Conservation (phyloP, 805 yeast species). For the Candida maltosa region DNA sequence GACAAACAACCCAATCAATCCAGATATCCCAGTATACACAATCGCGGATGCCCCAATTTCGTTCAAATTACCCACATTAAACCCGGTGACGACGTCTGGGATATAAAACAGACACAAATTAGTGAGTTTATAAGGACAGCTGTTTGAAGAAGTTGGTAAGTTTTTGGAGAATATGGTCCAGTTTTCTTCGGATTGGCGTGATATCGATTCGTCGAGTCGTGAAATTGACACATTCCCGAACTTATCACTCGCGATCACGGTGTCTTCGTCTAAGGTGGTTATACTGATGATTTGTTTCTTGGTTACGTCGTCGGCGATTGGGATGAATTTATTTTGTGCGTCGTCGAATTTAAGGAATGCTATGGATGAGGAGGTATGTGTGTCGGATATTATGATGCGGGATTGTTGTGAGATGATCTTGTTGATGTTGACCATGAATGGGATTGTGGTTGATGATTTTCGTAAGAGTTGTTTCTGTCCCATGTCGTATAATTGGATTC, state of each 20-base stretch:
- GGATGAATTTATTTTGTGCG: slow-evolving; percentile 46
- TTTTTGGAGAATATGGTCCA: slow-evolving; percentile 24
- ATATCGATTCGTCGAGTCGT: slow-evolving; percentile 52
- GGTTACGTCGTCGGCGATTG: slow-evolving; percentile 67
- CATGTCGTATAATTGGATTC: slow-evolving; percentile 60
- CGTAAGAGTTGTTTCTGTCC: slow-evolving; percentile 79
- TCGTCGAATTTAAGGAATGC: slow-evolving; percentile 53
- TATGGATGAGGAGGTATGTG: slow-evolving; percentile 55
- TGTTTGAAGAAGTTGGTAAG: slow-evolving; percentile 40
- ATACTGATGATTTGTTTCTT: slow-evolving; percentile 65
- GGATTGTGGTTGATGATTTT: slow-evolving; percentile 51
- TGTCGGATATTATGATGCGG: slow-evolving; percentile 70
- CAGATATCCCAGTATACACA: slow-evolving; percentile 74
- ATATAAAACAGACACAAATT: slow-evolving; percentile 56
- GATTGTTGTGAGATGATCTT: slow-evolving; percentile 51
- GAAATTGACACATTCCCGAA: slow-evolving; percentile 77
- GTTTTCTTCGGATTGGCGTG: slow-evolving; percentile 51
- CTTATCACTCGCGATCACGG: slow-evolving; percentile 81
- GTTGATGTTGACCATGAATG: slow-evolving; percentile 46
- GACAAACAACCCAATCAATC: slow-evolving; percentile 69
- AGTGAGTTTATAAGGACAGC: slow-evolving; percentile 50
- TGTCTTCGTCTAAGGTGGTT: slow-evolving; percentile 64
- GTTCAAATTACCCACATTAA: slow-evolving; percentile 50
- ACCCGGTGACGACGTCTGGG: slow-evolving; percentile 67
- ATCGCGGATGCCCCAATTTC: slow-evolving; percentile 63